Percentiles rank a stretch among this genome's conserved stretches.
Conservation (phyloP, 2,329 filamentous ascomycete genomes). For the Microdochium bolleyi region DNA sequence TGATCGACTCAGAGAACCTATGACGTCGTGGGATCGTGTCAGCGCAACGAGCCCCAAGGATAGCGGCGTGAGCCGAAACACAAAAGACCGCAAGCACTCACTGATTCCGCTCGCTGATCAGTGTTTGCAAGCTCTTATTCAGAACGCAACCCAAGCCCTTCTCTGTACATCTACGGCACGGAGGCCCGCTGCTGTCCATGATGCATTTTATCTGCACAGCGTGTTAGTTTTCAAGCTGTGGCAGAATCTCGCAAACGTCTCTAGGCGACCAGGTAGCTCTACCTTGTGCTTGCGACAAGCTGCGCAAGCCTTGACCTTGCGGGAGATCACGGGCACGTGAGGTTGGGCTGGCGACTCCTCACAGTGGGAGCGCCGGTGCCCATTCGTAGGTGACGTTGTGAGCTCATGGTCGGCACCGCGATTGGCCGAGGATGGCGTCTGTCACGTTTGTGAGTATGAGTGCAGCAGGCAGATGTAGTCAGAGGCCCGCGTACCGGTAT, state of each 20-base stretch:
- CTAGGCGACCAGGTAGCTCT: no score
- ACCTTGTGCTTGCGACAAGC: conserved; percentile 33
- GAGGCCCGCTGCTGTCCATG: conserved; percentile 30
- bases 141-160: conserved; percentile 27
- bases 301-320: conserved; percentile 31
- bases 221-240: background rate
- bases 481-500: background rate
- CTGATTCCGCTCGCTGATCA: conserved; percentile 31
- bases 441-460: background rate
- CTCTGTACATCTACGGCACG: conserved; percentile 27
- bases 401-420: background rate
- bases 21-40: background rate
- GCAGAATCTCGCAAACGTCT: no score
- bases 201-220: conserved; percentile 28
- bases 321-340: conserved; percentile 17
- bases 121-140: conserved; percentile 31
- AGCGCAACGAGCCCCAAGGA: background rate
- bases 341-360: background rate
- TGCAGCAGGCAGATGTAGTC: background rate
- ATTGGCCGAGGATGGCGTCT: background rate
- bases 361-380: background rate
- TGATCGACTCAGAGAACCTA: conserved; percentile 9
- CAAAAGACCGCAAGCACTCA: conserved; percentile 8
- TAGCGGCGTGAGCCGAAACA: background rate
- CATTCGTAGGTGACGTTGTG: background rate